These are phyloP conservation scores for Verticillium zaregamsianum DNA, from an alignment of 2,329 filamentous ascomycete species.

Conservation along the genomic window DNA sequence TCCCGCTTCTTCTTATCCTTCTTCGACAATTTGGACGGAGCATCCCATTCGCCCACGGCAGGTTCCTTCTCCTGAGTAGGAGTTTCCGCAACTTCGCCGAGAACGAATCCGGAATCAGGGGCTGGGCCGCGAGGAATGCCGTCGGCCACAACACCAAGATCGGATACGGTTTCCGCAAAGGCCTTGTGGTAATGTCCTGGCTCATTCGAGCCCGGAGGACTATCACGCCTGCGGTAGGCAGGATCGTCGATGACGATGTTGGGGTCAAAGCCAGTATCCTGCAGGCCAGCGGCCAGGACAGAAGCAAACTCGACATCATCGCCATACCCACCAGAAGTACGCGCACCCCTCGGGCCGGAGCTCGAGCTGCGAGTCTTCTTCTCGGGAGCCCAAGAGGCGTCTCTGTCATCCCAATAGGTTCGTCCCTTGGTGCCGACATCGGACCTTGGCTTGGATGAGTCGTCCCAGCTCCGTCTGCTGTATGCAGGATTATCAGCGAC, in stretches of 20 bases:
- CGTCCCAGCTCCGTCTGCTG: conserved; percentile 1
- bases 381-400: conserved; percentile 49
- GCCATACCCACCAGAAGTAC: conserved; percentile 62
- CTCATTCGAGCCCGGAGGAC: conserved; percentile 57
- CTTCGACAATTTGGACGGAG: conserved; percentile 34
- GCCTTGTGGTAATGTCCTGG: conserved; percentile 39
- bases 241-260: conserved; percentile 66
- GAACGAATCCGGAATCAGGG: conserved; percentile 37
- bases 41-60: conserved; percentile 17
- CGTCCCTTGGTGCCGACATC: neutral
- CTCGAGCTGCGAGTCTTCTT: conserved; percentile 49
- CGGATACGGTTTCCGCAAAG: conserved; percentile 42
- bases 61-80: conserved; percentile 17
- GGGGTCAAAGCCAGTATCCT: conserved; percentile 67
- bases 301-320: conserved; percentile 68
- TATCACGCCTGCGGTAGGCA: conserved; percentile 57
- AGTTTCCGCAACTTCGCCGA: conserved; percentile 41
- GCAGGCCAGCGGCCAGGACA: conserved; percentile 62
- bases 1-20: conserved; percentile 46
- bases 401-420: conserved; percentile 31
- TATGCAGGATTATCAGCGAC: conserved; percentile 64
- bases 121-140: conserved; percentile 27
- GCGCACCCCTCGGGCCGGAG: conserved; percentile 20
- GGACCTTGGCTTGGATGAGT: neutral
- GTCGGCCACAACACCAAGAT: conserved; percentile 25